A percentile compares a stretch with the other conserved stretches of the same genome.
These are phyloP conservation scores for Metschnikowia proteae DNA, from an alignment of 805 yeast species.

Conservation along the genomic window DNA sequence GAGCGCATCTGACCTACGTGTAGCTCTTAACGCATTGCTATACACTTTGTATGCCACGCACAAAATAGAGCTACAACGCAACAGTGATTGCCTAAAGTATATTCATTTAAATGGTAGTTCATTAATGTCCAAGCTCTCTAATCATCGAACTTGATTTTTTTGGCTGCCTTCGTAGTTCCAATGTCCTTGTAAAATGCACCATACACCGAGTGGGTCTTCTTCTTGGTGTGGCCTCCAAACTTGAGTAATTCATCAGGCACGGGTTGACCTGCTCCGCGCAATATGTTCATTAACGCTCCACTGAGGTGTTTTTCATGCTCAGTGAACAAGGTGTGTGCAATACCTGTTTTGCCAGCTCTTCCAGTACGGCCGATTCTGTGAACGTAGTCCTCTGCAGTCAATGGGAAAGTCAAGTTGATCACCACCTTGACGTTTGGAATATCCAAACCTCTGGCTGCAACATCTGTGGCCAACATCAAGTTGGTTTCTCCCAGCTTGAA, in stretches of 20 bases:
- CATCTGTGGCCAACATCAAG: slow-evolving; percentile 92
- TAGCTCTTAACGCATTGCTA: background rate
- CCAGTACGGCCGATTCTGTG: slow-evolving; percentile 98
- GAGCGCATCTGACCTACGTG: background rate
- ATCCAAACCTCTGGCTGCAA: slow-evolving; percentile 96
- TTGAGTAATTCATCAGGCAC: slow-evolving; percentile 94
- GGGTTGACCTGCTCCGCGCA: slow-evolving; percentile 89
- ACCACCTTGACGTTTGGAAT: slow-evolving; percentile 96
- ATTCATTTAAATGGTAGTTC: background rate
- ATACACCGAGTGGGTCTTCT: slow-evolving; percentile 95
- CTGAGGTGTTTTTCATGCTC: slow-evolving; percentile 95
- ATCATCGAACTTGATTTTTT: slow-evolving; percentile 78
- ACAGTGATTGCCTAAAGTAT: background rate
- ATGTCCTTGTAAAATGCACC: slow-evolving; percentile 97
- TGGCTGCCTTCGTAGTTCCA: slow-evolving; percentile 77
- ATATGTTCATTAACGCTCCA: slow-evolving; percentile 88
- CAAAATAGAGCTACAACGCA: background rate
- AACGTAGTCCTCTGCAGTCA: slow-evolving; percentile 94
- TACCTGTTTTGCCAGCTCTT: slow-evolving; percentile 93
- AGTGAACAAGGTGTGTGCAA: slow-evolving; percentile 92
- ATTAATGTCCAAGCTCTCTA: slow-evolving; percentile 1
- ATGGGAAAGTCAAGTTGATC: slow-evolving; percentile 91
- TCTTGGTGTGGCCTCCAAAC: slow-evolving; percentile 96
- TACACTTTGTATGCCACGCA: background rate
- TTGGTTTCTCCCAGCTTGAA: slow-evolving; percentile 79